These are phyloP conservation scores for Solanum ossicruentum DNA, from an alignment of 257 asterid species.

Conservation along the genomic window DNA sequence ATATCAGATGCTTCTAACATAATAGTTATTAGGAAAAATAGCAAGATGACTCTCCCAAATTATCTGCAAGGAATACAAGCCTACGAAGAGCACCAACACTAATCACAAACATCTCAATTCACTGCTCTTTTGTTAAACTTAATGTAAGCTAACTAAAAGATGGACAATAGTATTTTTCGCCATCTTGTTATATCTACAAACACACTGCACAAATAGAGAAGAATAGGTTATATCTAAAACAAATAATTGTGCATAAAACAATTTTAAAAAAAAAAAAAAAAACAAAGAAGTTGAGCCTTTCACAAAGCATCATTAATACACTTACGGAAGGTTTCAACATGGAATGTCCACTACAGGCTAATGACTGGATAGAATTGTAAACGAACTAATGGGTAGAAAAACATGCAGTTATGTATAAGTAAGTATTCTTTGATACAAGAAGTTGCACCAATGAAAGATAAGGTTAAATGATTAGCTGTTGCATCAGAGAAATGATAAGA, in stretches of 20 bases:
- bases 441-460: neutral
- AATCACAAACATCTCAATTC: neutral
- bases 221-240: neutral
- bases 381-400: neutral
- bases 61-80: neutral
- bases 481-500: neutral
- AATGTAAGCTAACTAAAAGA: neutral
- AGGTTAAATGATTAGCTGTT: neutral
- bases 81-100: neutral
- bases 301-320: neutral
- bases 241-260: neutral
- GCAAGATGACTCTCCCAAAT: neutral
- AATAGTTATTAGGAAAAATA: neutral
- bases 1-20: neutral
- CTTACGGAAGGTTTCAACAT: neutral
- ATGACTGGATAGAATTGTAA: neutral
- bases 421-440: neutral
- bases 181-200: neutral
- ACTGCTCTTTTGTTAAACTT: neutral
- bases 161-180: neutral
- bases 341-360: neutral
- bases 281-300: neutral
- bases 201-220: neutral
- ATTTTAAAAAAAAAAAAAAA: neutral
- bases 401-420: neutral